Conservation (phyloP, 306 rosid species). For the Cicer bijugum region DNA sequence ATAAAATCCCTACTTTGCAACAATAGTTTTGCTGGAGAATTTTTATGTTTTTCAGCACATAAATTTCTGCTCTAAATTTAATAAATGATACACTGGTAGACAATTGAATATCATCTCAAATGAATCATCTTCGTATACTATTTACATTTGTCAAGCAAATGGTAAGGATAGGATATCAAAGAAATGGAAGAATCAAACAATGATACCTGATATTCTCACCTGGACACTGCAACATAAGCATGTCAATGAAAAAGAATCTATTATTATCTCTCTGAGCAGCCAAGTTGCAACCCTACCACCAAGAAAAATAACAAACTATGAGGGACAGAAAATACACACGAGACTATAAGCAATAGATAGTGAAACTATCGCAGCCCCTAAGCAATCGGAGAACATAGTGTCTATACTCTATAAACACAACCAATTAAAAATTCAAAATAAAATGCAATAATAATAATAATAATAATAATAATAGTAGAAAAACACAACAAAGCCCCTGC, state of each 20-base stretch:
- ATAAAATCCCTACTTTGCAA: background rate
- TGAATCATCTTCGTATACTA: background rate
- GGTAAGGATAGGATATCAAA: background rate
- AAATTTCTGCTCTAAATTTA: conserved; percentile 1
- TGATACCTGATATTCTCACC: conserved; percentile 77
- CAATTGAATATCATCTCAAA: conserved; percentile 7
- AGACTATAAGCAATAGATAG: background rate
- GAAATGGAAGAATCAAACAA: conserved; percentile 14
- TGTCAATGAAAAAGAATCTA: conserved; percentile 74
- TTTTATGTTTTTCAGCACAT: conserved; percentile 5
- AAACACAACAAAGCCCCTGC: background rate
- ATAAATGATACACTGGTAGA: background rate
- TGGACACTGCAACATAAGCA: conserved; percentile 80
- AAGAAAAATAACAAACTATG: conserved; percentile 9
- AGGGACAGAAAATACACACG: background rate
- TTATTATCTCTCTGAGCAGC: conserved; percentile 73
- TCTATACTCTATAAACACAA: background rate
- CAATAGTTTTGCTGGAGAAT: background rate
- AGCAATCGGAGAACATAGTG: background rate
- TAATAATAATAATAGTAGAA: background rate
- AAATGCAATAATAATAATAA: background rate
- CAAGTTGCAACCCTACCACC: conserved; percentile 83
- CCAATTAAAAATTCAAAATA: background rate
- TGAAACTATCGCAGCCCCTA: background rate
- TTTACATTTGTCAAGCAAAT: conserved; percentile 16